Percentiles rank a stretch among this genome's conserved stretches.
These are phyloP conservation scores for Cairneyella variabilis DNA, from an alignment of 495 filamentous ascomycete species.

Conservation along the genomic window DNA sequence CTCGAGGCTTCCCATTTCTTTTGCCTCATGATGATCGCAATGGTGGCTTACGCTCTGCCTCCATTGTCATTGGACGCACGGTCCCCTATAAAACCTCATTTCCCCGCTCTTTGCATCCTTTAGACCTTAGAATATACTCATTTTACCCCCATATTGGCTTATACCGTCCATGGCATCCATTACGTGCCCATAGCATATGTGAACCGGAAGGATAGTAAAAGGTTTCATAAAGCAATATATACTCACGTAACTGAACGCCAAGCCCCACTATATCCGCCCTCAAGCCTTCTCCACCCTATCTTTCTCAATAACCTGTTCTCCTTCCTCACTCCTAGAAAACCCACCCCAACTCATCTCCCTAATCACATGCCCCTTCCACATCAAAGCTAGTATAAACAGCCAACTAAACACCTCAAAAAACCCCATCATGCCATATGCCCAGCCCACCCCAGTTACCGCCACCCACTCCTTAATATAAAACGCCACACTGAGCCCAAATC, in stretches of 20 bases:
- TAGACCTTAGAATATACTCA: too few relatives aligned
- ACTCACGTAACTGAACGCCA: too few relatives aligned
- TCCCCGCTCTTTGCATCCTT: too few relatives aligned
- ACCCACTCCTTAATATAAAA: slow-evolving; percentile 47
- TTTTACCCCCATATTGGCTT: too few relatives aligned
- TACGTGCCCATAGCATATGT: too few relatives aligned
- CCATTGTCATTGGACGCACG: too few relatives aligned
- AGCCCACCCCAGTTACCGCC: slow-evolving; percentile 38
- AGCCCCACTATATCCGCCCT: background rate
- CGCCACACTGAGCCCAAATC: slow-evolving; percentile 38
- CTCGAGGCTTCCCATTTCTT: too few relatives aligned
- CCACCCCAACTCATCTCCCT: slow-evolving; percentile 9
- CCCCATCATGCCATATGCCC: slow-evolving; percentile 49
- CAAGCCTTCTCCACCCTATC: background rate
- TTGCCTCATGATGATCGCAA: too few relatives aligned
- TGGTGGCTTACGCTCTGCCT: too few relatives aligned
- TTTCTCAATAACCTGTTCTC: slow-evolving; percentile 15
- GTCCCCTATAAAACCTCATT: too few relatives aligned
- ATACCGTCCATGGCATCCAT: too few relatives aligned
- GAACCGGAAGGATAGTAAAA: background rate
- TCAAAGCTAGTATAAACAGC: slow-evolving; percentile 29
- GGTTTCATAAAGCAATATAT: too few relatives aligned
- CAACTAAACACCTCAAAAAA: slow-evolving; percentile 40
- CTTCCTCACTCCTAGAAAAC: slow-evolving; percentile 19
- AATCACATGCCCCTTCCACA: slow-evolving; percentile 29